These are phyloP conservation scores for Metschnikowia lunata DNA, from an alignment of 805 yeast species.

Conservation along the genomic window DNA sequence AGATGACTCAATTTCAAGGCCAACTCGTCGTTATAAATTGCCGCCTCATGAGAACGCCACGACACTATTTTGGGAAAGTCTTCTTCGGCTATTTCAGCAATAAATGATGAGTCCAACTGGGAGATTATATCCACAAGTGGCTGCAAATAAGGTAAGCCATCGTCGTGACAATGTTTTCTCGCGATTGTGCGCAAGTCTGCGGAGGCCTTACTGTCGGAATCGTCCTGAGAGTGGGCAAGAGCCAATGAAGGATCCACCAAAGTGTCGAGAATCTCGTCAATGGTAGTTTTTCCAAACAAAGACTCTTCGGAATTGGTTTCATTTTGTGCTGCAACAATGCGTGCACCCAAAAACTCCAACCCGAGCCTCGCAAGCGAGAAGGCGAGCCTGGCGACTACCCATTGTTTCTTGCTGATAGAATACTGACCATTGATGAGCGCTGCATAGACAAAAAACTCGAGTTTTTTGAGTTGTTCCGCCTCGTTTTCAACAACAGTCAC, in stretches of 20 bases:
- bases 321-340: conserved; percentile 3
- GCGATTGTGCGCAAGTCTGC: conserved; percentile 50
- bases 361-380: conserved; percentile 60
- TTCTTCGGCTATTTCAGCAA: conserved; percentile 26
- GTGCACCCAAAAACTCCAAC: conserved; percentile 44
- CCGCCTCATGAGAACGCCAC: conserved; percentile 58
- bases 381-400: conserved; percentile 48
- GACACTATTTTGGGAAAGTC: conserved; percentile 31
- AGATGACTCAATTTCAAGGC: conserved; percentile 52
- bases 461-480: conserved; percentile 20
- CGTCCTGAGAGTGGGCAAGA: conserved; percentile 46
- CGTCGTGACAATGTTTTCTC: conserved; percentile 37
- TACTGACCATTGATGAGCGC: conserved; percentile 53
- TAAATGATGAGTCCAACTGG: conserved; percentile 32
- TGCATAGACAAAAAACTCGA: conserved; percentile 34
- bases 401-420: conserved; percentile 50
- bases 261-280: conserved; percentile 53
- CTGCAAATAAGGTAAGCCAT: conserved; percentile 28
- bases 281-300: conserved; percentile 33
- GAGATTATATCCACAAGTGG: conserved; percentile 40
- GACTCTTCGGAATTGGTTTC: not conserved
- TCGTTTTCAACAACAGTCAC: conserved; percentile 40
- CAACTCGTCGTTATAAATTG: conserved; percentile 64
- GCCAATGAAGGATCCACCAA: conserved; percentile 64
- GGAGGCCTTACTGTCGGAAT: conserved; percentile 17